Evolutionary conservation across 2,329 filamentous ascomycete species (phyloP).

Genomic region (Sporothrix mexicana): DNA sequence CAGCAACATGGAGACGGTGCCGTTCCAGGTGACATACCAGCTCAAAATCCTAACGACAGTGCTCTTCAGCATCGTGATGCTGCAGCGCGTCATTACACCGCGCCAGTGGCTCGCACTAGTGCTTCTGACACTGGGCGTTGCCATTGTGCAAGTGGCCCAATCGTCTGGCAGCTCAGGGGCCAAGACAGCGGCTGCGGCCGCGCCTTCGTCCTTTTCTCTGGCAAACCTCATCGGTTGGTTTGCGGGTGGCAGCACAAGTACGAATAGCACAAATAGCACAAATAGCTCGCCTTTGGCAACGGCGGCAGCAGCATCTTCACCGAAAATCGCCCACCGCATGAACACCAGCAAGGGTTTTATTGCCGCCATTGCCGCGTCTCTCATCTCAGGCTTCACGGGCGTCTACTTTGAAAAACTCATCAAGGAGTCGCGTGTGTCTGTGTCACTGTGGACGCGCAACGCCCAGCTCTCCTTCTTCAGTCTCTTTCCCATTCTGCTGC

Average conservation of each 20-base stretch:
- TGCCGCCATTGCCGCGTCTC: conserved; percentile 19
- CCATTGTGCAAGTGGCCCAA: conserved; percentile 28
- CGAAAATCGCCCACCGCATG: not conserved
- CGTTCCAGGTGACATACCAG: conserved; percentile 30
- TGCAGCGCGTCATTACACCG: conserved; percentile 17
- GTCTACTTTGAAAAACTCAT: conserved; percentile 32
- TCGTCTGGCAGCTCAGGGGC: not conserved
- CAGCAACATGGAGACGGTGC: conserved; percentile 30
- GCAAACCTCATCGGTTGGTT: conserved; percentile 11
- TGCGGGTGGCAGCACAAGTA: not conserved
- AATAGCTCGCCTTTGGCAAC: too few relatives aligned
- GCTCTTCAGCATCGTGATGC: conserved; percentile 27
- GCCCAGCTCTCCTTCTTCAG: conserved; percentile 29
- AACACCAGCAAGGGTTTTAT: conserved; percentile 28
- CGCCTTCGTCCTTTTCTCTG: not conserved
- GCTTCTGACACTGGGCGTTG: conserved; percentile 24
- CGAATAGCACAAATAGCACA: not conserved
- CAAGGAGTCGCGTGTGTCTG: conserved; percentile 25
- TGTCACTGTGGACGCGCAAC: conserved; percentile 31
- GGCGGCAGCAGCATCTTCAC: not conserved
- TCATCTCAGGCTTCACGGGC: conserved; percentile 27
- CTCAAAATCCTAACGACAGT: conserved; percentile 31
- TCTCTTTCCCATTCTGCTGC: conserved; percentile 23
- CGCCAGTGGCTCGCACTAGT: conserved; percentile 27
- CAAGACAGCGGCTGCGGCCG: not conserved